Evolutionary conservation across 257 asterid species (phyloP).

Genomic region (Fraxinus anomala): DNA sequence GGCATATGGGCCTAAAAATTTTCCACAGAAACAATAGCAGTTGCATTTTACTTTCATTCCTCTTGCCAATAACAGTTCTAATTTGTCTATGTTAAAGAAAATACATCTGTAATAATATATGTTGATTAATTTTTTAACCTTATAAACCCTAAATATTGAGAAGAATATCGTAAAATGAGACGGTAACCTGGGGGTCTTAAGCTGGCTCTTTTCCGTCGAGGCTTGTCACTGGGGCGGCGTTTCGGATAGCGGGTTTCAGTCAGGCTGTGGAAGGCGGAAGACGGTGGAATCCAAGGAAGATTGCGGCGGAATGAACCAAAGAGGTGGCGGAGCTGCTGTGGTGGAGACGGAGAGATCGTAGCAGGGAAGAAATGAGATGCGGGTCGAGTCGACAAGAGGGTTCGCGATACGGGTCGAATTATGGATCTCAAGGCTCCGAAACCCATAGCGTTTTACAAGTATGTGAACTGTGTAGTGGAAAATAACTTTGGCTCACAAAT

Average conservation of each 20-base stretch:
- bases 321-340: slow-evolving; percentile 44
- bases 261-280: slow-evolving; percentile 64
- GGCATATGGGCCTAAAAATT: slow-evolving; percentile 67
- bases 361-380: slow-evolving; percentile 33
- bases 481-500: neutral
- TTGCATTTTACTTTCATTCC: slow-evolving; percentile 5
- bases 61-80: neutral
- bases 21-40: slow-evolving; percentile 16
- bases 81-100: neutral
- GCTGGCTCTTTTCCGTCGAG: slow-evolving; percentile 66
- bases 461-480: neutral
- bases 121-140: slow-evolving; percentile 15
- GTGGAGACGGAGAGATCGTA: slow-evolving; percentile 29
- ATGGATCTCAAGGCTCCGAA: slow-evolving; percentile 65
- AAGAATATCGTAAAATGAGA: neutral
- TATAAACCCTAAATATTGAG: slow-evolving; percentile 9
- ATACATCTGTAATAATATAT: neutral
- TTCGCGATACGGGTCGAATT: slow-evolving; percentile 55
- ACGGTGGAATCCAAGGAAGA: slow-evolving; percentile 49
- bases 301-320: slow-evolving; percentile 40
- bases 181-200: slow-evolving; percentile 54
- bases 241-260: slow-evolving; percentile 70
- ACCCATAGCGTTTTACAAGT: slow-evolving; percentile 37
- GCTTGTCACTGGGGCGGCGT: slow-evolving; percentile 62
- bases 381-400: slow-evolving; percentile 36